Percentiles rank a stretch among this genome's conserved stretches.
These are phyloP conservation scores for Fusarium setosum DNA, from an alignment of 2,329 filamentous ascomycete genomes.

Conservation along the genomic window DNA sequence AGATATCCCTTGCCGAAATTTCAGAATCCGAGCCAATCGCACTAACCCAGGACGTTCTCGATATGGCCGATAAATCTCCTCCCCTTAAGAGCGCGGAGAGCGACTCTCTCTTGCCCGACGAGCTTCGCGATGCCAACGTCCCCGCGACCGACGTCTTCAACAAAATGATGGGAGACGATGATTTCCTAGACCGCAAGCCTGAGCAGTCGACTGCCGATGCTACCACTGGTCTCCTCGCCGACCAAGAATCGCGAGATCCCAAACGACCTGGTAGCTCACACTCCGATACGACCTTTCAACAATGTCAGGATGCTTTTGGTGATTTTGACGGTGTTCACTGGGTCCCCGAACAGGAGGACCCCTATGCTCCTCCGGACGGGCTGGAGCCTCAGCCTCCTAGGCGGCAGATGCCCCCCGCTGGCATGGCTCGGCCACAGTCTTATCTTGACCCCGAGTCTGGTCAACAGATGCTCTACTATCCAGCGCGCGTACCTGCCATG, in stretches of 20 bases:
- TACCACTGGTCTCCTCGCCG: conserved; percentile 15
- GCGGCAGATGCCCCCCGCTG: conserved; percentile 38
- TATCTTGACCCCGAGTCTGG: conserved; percentile 74
- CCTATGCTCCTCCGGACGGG: conserved; percentile 29
- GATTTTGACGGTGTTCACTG: conserved; percentile 88
- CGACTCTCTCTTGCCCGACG: conserved; percentile 50
- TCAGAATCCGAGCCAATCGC: conserved; percentile 66
- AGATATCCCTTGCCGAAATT: conserved; percentile 66
- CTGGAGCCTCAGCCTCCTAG: conserved; percentile 37
- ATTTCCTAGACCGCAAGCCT: conserved; percentile 28
- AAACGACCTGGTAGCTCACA: conserved; percentile 57
- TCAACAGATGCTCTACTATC: conserved; percentile 92
- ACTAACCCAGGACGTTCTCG: conserved; percentile 63
- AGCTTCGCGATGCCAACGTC: conserved; percentile 48
- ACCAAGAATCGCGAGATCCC: conserved; percentile 31
- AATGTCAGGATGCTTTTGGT: conserved; percentile 75
- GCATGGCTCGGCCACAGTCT: conserved; percentile 61
- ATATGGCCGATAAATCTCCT: conserved; percentile 61
- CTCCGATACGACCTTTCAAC: conserved; percentile 72
- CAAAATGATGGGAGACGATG: conserved; percentile 46
- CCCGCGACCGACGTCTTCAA: conserved; percentile 48
- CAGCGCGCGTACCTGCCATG: conserved; percentile 92
- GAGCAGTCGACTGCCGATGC: conserved; percentile 17
- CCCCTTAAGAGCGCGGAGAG: conserved; percentile 54
- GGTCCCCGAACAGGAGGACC: conserved; percentile 61